Conservation (phyloP, 306 rosid genomes). For the Prosopis cineraria region DNA sequence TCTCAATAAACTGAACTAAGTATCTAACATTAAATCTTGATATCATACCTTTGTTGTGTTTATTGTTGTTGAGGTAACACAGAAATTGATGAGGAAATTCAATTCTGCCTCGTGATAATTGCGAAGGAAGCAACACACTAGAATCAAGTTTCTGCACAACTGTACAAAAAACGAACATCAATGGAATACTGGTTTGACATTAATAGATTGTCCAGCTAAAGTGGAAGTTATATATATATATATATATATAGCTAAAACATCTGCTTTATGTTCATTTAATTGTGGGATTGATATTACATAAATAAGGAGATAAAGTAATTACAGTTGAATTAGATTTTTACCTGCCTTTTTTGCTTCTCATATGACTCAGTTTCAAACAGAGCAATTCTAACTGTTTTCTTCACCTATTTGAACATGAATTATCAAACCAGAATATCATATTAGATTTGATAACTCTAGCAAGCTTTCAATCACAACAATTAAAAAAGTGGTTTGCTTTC, state of each 20-base stretch:
- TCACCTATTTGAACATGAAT: background rate
- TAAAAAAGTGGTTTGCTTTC: no score
- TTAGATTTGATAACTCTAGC: no score
- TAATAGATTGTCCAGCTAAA: no score
- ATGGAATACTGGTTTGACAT: background rate
- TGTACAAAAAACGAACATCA: background rate
- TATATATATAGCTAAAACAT: no score
- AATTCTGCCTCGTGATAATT: background rate
- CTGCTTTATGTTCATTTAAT: no score
- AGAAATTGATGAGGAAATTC: background rate
- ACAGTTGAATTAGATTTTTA: background rate
- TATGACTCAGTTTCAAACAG: background rate
- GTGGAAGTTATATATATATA: no score
- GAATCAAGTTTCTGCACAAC: background rate
- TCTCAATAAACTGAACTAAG: background rate
- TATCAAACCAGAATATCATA: no score
- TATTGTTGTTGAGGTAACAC: background rate
- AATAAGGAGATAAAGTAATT: background rate
- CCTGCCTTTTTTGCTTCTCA: background rate
- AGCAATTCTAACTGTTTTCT: background rate
- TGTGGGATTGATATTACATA: background rate
- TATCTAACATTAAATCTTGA: background rate
- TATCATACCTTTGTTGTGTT: background rate
- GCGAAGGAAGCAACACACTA: no score
- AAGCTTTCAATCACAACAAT: no score